Evolutionary conservation across 805 yeast genomes (phyloP).

Genomic region (Suhomyces sp.): DNA sequence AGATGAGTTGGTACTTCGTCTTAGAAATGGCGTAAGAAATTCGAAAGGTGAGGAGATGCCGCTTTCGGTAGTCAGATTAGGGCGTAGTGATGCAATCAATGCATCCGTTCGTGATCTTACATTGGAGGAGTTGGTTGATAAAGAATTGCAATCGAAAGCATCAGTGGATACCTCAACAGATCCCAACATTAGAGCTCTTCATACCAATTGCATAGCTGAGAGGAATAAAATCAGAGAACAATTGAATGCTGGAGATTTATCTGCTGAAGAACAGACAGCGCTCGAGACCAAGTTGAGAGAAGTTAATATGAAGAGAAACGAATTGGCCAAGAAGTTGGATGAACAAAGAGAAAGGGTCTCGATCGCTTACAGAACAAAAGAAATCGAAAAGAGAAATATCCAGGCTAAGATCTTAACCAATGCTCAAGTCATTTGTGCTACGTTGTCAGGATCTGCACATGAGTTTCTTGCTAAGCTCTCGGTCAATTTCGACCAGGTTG

Average conservation of each 20-base stretch:
- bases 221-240: constrained; percentile 53
- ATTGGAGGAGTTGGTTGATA: constrained; percentile 80
- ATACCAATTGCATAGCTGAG: constrained; percentile 50
- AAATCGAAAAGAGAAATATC: constrained; percentile 68
- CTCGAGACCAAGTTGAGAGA: constrained; percentile 52
- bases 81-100: constrained; percentile 85
- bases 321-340: constrained; percentile 70
- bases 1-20: constrained; percentile 85
- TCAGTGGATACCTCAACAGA: constrained; percentile 39
- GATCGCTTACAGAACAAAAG: constrained; percentile 68
- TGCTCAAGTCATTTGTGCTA: constrained; percentile 86
- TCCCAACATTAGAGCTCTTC: constrained; percentile 48
- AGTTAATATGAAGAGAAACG: constrained; percentile 60
- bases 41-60: constrained; percentile 50
- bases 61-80: constrained; percentile 81
- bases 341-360: constrained; percentile 72
- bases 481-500: constrained; percentile 81
- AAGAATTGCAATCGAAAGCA: constrained; percentile 41
- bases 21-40: constrained; percentile 66
- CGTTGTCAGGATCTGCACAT: constrained; percentile 93
- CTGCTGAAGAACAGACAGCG: constrained; percentile 43
- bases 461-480: constrained; percentile 74
- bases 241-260: constrained; percentile 24
- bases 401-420: constrained; percentile 69
- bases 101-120: constrained; percentile 78